Conservation (phyloP, 1,139 yeast genomes). For the Suhomyces taliae region DNA sequence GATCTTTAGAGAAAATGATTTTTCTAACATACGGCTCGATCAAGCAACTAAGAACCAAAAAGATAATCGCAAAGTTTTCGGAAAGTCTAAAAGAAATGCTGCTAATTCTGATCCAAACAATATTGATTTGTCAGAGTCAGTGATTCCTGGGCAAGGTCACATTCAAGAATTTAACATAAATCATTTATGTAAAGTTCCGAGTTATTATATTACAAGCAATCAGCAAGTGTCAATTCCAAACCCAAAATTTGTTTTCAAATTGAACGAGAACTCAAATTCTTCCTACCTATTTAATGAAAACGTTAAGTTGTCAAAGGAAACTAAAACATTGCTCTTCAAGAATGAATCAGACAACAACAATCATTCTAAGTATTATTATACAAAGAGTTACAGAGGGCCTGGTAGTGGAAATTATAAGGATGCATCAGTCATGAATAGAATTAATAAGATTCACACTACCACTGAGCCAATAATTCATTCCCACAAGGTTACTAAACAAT, state of each 20-base stretch:
- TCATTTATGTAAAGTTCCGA: conserved; percentile 46
- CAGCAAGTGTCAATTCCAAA: conserved; percentile 11
- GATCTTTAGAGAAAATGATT: conserved; percentile 30
- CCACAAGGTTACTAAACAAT: conserved; percentile 13
- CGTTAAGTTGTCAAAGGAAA: conserved; percentile 32
- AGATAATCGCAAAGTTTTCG: conserved; percentile 27
- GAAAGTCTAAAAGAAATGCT: conserved; percentile 33
- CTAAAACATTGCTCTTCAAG: conserved; percentile 38
- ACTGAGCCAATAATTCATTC: conserved; percentile 16
- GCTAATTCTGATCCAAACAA: conserved; percentile 41
- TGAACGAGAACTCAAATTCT: conserved; percentile 22
- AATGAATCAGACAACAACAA: conserved; percentile 38
- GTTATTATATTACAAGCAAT: conserved; percentile 38
- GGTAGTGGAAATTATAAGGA: conserved; percentile 52
- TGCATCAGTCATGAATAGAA: conserved; percentile 42
- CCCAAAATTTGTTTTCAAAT: conserved; percentile 15
- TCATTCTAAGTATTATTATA: conserved; percentile 41
- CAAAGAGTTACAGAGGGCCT: conserved; percentile 45
- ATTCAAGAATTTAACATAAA: conserved; percentile 46
- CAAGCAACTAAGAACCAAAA: conserved; percentile 13
- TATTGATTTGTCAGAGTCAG: conserved; percentile 40
- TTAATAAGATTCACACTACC: conserved; percentile 33
- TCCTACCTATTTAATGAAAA: conserved; percentile 26
- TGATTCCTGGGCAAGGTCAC: conserved; percentile 48
- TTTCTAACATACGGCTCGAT: conserved; percentile 24